phyloP scores from a whole-genome alignment of 345 rosid species.

The Tarenaya hassleriana region DNA sequence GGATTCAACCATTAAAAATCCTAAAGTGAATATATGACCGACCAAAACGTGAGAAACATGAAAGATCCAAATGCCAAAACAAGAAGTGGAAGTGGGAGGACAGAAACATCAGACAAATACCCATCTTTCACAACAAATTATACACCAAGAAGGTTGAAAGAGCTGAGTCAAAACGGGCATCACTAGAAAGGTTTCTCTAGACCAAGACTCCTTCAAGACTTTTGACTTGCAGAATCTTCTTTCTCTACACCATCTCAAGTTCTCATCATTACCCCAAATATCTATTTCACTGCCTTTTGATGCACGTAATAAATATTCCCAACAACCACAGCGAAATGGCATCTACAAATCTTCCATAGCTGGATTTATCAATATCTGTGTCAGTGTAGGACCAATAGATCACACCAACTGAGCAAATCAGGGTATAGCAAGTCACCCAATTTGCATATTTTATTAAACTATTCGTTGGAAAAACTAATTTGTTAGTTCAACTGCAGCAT shows the following conservation, averaged over 20 bases:
- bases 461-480: neutral
- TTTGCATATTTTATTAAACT: too few species aligned
- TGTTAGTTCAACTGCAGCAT: constrained; percentile 15
- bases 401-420: too few species aligned
- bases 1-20: too few species aligned
- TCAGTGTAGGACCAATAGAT: too few species aligned
- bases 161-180: too few species aligned
- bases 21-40: too few species aligned
- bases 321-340: too few species aligned
- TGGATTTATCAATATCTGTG: too few species aligned
- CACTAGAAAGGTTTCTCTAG: neutral
- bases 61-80: neutral
- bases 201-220: constrained; percentile 11
- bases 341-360: too few species aligned
- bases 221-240: neutral
- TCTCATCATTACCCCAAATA: constrained; percentile 1
- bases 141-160: neutral
- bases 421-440: too few species aligned
- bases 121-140: neutral
- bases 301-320: too few species aligned
- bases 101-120: neutral
- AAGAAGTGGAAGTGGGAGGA: neutral
- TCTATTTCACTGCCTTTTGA: too few species aligned
- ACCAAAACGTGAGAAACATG: neutral
- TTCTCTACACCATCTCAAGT: constrained; percentile 15